Evolutionary conservation across 345 rosid genomes (phyloP), one percentile per base, ranked within the genome.

Genomic region (Populus alba): DNA sequence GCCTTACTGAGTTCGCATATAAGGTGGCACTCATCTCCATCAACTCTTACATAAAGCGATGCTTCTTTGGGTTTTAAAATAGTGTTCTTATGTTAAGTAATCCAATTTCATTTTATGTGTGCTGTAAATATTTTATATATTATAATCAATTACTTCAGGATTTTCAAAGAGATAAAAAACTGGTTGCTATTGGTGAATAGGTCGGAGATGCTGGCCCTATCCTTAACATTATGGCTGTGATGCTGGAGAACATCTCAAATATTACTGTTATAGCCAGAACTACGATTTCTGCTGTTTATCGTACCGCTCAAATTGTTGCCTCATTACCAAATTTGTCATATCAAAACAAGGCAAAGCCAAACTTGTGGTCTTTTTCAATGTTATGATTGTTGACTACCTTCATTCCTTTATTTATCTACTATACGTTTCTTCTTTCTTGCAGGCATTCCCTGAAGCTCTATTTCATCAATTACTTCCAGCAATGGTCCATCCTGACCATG

Each of bases 171-270:
- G 72, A 78, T 68, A 71, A 75, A 33, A 59, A 70, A 57, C 78
- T 81, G 59, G 84, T 62, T 81, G 65, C 53, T 74, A 59, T 31
- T 74, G 37, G 38, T 80, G 72, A 22, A 57, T 84, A 94, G 99
- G 93, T 97, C 77, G 99, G 99, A 84, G 97, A 97, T 82, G 97
- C 97, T 74, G 93, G 97, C 69, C 95, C 97, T 53, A 88, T 92
- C 81, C 92, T 97, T 80, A 97, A 94, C 78, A 86, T 91, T 53
- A 91, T 92, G 97, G 95, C 98, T 80, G 86, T 84, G 81, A 91
- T 91, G 91, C 81, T 97, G 88, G 98, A 97, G 88, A 92, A 92
- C 84, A 89, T 94, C 79, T 89, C 98, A 72, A 88, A 83, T 84
- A 76, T 92, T 83, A 86, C 92, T 62, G 90, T 89, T 67, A 87